Evolutionary conservation across 352 stramenopile genomes (phyloP).

Genomic region (Phytophthora chlamydospora): DNA sequence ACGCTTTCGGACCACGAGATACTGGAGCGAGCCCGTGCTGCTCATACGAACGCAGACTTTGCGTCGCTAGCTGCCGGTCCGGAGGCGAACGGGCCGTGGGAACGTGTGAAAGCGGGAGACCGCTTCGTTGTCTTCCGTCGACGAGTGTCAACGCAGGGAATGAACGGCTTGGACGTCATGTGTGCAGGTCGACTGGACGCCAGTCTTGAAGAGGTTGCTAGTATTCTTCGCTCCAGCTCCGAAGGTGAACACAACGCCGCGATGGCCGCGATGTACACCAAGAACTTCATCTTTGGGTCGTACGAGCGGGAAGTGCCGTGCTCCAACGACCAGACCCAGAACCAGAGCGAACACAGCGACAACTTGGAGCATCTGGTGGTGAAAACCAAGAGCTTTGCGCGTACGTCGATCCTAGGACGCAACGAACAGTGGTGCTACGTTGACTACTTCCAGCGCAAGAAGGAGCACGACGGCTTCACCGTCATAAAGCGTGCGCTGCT

Average conservation of each 20-base stretch:
- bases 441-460: conserved; percentile 18
- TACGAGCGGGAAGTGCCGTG: conserved; percentile 21
- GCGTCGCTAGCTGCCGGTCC: conserved; percentile 2
- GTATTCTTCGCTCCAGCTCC: conserved; percentile 15
- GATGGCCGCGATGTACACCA: conserved; percentile 37
- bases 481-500: conserved; percentile 20
- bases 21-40: conserved; percentile 9
- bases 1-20: conserved; percentile 9
- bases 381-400: conserved; percentile 31
- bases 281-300: conserved; percentile 37
- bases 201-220: conserved; percentile 30
- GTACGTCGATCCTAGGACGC: conserved; percentile 7
- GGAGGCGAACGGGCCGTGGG: conserved; percentile 7
- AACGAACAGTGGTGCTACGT: conserved; percentile 39
- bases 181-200: conserved; percentile 24
- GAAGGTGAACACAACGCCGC: conserved; percentile 20
- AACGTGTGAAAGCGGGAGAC: conserved; percentile 9
- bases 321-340: not conserved
- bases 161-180: conserved; percentile 25
- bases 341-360: not conserved
- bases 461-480: conserved; percentile 10
- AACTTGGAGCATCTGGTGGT: conserved; percentile 15
- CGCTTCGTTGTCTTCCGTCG: conserved; percentile 17
- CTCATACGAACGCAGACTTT: conserved; percentile 18
- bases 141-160: not conserved